Base-by-base conservation (phyloP, 2,329 filamentous ascomycete genomes). In the Aphanocladium album region DNA sequence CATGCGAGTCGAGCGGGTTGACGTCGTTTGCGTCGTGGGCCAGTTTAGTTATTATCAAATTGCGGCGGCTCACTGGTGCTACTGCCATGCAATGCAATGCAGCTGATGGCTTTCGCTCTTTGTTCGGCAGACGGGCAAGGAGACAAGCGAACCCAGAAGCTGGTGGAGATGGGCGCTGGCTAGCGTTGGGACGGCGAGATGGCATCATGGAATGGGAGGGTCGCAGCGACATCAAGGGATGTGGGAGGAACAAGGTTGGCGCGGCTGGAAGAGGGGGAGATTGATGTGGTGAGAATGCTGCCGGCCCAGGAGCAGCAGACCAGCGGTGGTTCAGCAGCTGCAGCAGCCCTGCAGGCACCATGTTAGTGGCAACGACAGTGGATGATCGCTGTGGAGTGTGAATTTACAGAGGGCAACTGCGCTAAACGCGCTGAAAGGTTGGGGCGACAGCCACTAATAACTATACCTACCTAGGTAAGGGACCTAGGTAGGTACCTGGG, bases 161-260 rank as follows among this genome's bases (percentile, higher is more conserved):
- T 57, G 54, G 51, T 47, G 54, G 41, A 37, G 54, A 46, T 37
- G 16, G 17, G 43, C 7, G 21, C 19, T 27, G 54, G 41, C 53
- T 45, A 47, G 51, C 51, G 51, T 43, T 25, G 19, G 21, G 21
- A 25, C 43, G 37, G 37, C 23, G 33, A 53, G 53, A 56, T 56
- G 53, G 53, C 53, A 56, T 56, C 41, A 57, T 57, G 41, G 50
- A 53, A 25, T 16, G 50, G 19, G 49, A 51, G n/a, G 30, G 6
- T 14, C n/a, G n/a, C 17, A 17, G 30, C 30, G 30, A 30, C 5
- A 23, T 33, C 27, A 25, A 57, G 53, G 54, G 54, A 57, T 57
- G 54, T 47, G 43, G 54, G 54, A 57, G 54, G 27, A 46, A 14
- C 19, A 47, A 57, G 33, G 30, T 16, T 17, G 30, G 16, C 27